A percentile compares a stretch with the other conserved stretches of the same genome.
Evolutionary conservation across 2,329 filamentous ascomycete species (phyloP).

Genomic region (Cordyceps farinosa): DNA sequence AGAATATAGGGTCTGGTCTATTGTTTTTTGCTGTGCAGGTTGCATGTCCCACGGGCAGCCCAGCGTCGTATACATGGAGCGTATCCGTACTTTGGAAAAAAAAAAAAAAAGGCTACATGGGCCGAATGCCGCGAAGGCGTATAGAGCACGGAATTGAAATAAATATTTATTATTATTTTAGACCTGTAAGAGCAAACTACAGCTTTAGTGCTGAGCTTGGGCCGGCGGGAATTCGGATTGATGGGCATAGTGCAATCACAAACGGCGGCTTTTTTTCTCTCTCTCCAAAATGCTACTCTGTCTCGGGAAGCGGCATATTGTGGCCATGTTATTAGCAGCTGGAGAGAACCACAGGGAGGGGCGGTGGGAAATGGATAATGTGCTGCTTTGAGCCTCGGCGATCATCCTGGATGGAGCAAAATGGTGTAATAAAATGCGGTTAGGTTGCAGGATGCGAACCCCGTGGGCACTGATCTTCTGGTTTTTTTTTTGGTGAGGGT

Average conservation of each 20-base stretch:
- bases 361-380: not conserved
- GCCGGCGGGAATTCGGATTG: not conserved
- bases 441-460: no score
- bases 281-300: not conserved
- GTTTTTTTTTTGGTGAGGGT: not conserved
- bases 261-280: slow-evolving; percentile 1
- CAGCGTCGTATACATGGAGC: no score
- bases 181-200: no score
- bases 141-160: not conserved
- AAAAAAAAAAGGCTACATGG: not conserved
- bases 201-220: not conserved
- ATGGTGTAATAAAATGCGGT: no score
- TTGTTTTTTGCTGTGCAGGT: not conserved
- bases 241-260: not conserved
- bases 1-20: not conserved
- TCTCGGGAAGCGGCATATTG: not conserved
- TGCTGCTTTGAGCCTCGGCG: slow-evolving; percentile 1
- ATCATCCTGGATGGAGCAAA: not conserved
- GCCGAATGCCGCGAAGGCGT: not conserved
- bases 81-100: not conserved
- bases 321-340: not conserved
- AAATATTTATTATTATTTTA: no score
- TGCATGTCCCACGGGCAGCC: no score
- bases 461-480: no score
- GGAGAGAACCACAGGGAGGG: not conserved